Evolutionary conservation across 164 flowering plant species (phyloP), one percentile per base, ranked within the genome.

Genomic region (Paratinospora sagittata): DNA sequence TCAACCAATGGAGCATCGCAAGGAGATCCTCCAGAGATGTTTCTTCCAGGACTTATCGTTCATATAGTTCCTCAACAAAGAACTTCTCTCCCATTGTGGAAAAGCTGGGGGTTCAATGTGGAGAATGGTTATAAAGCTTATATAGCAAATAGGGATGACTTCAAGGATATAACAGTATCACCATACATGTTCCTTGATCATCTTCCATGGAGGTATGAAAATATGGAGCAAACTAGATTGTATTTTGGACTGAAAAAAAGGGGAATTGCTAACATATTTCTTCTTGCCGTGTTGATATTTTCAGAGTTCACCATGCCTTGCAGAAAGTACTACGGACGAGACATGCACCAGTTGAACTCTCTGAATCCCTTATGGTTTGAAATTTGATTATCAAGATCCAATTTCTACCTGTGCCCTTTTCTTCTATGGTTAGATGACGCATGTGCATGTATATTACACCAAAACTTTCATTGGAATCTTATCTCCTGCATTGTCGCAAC

Each of bases 111-210:
- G 36, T 4, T 69, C 63, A 78, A 69, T 24, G 83, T 78, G 41
- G 70, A 68, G n/a, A 61, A 57, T 16, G 41, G 63, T 43, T 83
- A 82, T 67, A 85, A 73, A 80, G 94, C 96, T 57, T 88, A 82
- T 68, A 36, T 89, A 34, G 90, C 86, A 36, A 72, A 85, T 37
- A 85, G 88, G 75, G 88, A 90, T 61, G 77, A 69, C 68, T 92
- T 92, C 78, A 85, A 81, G 68, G 90, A 88, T 73, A 85, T 92
- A 11, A 73, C 80, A 19, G 91, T 92, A 7, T 88, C 91, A 4
- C 88, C 87, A 49, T 83, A 72, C 58, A 92, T 92, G 97, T 90
- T 92, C 81, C 88, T 92, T 14, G 97, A 92, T 63, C 97, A 92
- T 83, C 87, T 92, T 1, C 96, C 97, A 17, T 92, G 97, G 96